Evolutionary conservation across 192 early-diverging fungal species (phyloP).

Genomic region (Kappamyces sp.): DNA sequence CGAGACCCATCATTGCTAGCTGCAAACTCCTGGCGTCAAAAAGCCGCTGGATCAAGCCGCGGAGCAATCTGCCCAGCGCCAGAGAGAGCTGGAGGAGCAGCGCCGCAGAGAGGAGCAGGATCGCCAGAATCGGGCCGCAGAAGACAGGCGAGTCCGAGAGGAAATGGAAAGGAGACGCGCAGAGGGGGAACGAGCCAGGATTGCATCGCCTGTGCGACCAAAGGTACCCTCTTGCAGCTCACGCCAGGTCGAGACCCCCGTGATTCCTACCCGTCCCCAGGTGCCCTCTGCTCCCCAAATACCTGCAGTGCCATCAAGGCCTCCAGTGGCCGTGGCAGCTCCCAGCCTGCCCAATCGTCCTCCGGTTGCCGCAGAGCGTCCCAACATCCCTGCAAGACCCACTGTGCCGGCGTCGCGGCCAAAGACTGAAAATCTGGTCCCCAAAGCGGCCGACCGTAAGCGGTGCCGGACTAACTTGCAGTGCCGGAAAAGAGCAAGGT

Average conservation of each 20-base stretch:
- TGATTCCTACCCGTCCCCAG: too few species aligned
- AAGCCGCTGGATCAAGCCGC: too few species aligned
- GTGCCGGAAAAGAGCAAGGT: slow-evolving; percentile 59
- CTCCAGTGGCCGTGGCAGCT: not conserved
- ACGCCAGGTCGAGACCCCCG: too few species aligned
- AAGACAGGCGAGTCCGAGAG: slow-evolving; percentile 29
- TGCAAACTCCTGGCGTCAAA: too few species aligned
- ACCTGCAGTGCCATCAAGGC: not conserved
- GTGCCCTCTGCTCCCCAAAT: not conserved
- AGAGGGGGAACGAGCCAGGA: slow-evolving; percentile 2
- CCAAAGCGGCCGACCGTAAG: slow-evolving; percentile 14
- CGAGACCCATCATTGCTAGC: too few species aligned
- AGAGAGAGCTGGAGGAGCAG: not conserved
- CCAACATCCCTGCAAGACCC: slow-evolving; percentile 8
- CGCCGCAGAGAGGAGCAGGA: slow-evolving; percentile 16
- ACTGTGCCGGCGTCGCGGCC: slow-evolving; percentile 16
- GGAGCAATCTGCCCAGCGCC: too few species aligned
- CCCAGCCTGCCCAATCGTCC: not conserved
- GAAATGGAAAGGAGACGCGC: slow-evolving; percentile 6
- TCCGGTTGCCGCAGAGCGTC: not conserved
- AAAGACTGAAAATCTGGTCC: slow-evolving; percentile 16
- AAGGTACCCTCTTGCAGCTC: not conserved
- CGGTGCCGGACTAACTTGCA: slow-evolving; percentile 12
- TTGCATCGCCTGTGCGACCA: not conserved
- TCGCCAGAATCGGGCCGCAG: slow-evolving; percentile 13